Evolutionary conservation across 371 early-diverging fungal species (phyloP), one percentile per base, ranked within the genome.

Genomic region (Apophysomyces variabilis): DNA sequence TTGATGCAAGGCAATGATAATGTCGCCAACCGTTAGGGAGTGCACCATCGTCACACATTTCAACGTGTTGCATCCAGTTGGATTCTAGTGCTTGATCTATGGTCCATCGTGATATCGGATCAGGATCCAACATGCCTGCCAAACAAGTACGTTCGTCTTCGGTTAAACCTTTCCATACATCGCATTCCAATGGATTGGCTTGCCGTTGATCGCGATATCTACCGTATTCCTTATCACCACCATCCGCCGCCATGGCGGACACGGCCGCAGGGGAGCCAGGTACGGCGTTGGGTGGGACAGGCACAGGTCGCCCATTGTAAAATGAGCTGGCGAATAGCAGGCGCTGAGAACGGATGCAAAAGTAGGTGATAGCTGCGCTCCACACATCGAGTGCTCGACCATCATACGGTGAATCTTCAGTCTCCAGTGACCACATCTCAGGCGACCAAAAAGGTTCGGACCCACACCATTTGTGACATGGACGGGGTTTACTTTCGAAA

Each of bases 401-500:
- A 66, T 94, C 90, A 65, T 93, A 95, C 5, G 60, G 62, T 32
- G 61, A 58, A 12, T 73, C 60, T 60, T 88, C 89, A 61, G 86
- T 84, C 57, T 70, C 78, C 6, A 84, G 50, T 21, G 69, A 68
- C 76, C 76, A 79, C 67, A 82, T 69, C 82, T 95, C 96, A 5
- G 97, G 97, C 7, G 96, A 92, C 79, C 95, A 95, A 76, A 95
- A 97, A 4, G 95, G 94, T 47, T 87, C 90, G 13, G 92, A 91
- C 8, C 97, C 96, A 68, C 94, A 93, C 70, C 93, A 82, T 18
- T 95, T 93, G 54, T 82, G 81, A 46, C 93, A 95, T 47, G 78
- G 69, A 75, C 89, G 90, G 37, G 85, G 66, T 50, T 76, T 71
- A 56, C 77, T 81, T 77, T 95, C 93, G 83, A 93, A 94, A 36